phyloP scores from a whole-genome alignment of 345 rosid genomes.

The Brassica carinata region DNA sequence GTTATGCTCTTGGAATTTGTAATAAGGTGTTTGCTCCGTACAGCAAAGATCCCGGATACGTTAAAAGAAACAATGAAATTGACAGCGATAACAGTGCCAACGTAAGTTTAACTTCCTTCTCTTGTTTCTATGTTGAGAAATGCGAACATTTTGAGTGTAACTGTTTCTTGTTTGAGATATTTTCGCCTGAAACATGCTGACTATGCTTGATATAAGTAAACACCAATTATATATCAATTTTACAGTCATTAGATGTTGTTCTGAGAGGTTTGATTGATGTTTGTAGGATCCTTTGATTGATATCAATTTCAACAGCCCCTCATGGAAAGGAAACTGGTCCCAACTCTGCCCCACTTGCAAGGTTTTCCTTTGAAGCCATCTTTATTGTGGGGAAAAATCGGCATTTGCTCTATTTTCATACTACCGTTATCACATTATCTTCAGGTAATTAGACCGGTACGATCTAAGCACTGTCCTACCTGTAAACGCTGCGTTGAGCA shows the following conservation, averaged over 20 bases:
- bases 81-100: slow-evolving; percentile 31
- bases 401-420: neutral
- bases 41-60: slow-evolving; percentile 91
- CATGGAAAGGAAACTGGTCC: slow-evolving; percentile 95
- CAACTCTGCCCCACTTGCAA: slow-evolving; percentile 99
- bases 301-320: slow-evolving; percentile 66
- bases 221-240: neutral
- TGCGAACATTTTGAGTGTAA: neutral
- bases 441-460: slow-evolving; percentile 94
- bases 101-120: slow-evolving; percentile 20
- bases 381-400: neutral
- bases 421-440: neutral
- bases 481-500: slow-evolving; percentile 93
- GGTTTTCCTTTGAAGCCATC: slow-evolving; percentile 49
- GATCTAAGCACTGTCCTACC: slow-evolving; percentile 89
- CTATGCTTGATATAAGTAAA: neutral
- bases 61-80: slow-evolving; percentile 53
- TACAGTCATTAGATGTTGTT: neutral
- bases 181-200: neutral
- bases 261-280: slow-evolving; percentile 6
- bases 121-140: slow-evolving; percentile 21
- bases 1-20: neutral
- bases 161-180: neutral
- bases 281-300: slow-evolving; percentile 77
- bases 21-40: slow-evolving; percentile 37